Evolutionary conservation across 1,139 yeast species (phyloP), one percentile per base, ranked within the genome.

Genomic region (Insectozyma bohioensis): DNA sequence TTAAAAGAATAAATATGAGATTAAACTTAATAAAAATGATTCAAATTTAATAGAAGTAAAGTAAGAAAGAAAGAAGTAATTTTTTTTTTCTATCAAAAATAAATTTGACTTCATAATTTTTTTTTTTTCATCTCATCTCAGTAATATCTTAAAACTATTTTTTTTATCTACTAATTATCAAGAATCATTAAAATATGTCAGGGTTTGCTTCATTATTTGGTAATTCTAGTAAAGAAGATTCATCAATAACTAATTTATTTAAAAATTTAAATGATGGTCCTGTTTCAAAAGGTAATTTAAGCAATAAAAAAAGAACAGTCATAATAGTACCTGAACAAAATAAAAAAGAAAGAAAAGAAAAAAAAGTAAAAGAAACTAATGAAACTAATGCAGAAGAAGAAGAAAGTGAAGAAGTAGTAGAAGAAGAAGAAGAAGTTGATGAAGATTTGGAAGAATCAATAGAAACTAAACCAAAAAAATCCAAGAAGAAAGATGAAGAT

Each of bases 201-300:
- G 49, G 60, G 28, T 67, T 67, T 48, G 52, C 56, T 34, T 41
- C 54, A 9, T 56, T 67, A 33, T 67, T 67, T 47, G 65, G 64
- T 26, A 45, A 39, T 27, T 54, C 54, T 26, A 46, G 53, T 30
- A 27, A 23, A 5, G 18, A 31, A 14, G 74, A 71, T 52, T 54
- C 63, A 34, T 51, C 61, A n/a, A 60, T 75, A 29, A 65, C 56
- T 33, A 49, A 52, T 20, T 58, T 76, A 35, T 75, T 76, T 51
- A 52, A 56, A 20, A 54, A 52, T 30, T 47, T 66, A 4, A 51
- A 63, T 5, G 48, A 45, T 22, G 70, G 67, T 5, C 68, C 69
- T 3, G 61, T 71, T 14, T 51, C 62, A 26, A 58, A 48, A 43
- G 62, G 43, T 36, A 60, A 44, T 45, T 55, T 41, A 38, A 46